A percentile compares a stretch with the other conserved stretches of the same genome.
Conservation (phyloP, 2,329 filamentous ascomycete species). For the Colletotrichum sp. region DNA sequence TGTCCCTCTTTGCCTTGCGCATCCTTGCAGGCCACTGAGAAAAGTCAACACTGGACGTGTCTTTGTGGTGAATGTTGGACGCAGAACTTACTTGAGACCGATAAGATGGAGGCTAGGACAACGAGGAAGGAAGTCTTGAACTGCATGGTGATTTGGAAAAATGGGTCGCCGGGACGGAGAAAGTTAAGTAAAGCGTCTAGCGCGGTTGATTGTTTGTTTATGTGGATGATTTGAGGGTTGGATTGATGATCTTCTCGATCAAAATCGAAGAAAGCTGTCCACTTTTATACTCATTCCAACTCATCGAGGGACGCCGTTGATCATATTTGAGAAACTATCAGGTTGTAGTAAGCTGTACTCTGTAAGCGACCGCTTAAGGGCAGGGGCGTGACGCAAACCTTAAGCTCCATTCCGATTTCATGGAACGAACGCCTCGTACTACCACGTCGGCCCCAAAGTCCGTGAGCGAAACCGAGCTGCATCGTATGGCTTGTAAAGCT, state of each 20-base stretch:
- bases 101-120: neutral
- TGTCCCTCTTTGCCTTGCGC: neutral
- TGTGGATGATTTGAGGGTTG: neutral
- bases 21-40: neutral
- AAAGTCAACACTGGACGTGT: neutral
- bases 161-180: neutral
- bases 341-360: too few relatives aligned
- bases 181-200: neutral
- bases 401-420: neutral
- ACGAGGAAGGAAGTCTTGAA: neutral
- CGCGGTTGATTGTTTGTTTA: neutral
- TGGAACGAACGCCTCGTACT: neutral
- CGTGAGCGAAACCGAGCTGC: neutral
- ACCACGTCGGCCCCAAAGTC: neutral
- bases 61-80: neutral
- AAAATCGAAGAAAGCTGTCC: rapidly evolving
- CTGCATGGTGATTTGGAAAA: neutral
- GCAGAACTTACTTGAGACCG: neutral
- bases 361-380: neutral
- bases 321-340: neutral
- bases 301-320: rapidly evolving
- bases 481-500: neutral
- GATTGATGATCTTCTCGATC: neutral
- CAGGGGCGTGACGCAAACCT: neutral
- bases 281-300: neutral